These are phyloP conservation scores for Peribolospora kevripleyi DNA, from an alignment of 768 basidiomycete genomes.

Conservation along the genomic window DNA sequence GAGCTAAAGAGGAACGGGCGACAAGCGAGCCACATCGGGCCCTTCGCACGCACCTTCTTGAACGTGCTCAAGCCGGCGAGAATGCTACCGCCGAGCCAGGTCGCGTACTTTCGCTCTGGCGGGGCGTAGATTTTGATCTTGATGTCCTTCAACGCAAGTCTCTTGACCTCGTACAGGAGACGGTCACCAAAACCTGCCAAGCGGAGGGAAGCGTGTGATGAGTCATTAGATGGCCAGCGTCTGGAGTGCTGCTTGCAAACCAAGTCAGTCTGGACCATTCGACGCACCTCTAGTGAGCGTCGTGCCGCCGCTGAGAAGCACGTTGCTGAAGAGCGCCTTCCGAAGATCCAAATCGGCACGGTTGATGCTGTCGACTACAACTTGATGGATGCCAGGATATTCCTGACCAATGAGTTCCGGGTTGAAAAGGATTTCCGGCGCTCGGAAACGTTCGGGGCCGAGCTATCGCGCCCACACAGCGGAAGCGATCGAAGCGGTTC, in stretches of 20 bases:
- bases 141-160: slow-evolving; percentile 75
- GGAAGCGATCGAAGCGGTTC: slow-evolving; percentile 3
- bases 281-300: slow-evolving; percentile 69
- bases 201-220: neutral
- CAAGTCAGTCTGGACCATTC: neutral
- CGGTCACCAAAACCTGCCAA: slow-evolving; percentile 79
- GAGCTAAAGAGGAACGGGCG: neutral
- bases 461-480: slow-evolving; percentile 29
- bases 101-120: slow-evolving; percentile 95
- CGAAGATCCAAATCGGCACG: slow-evolving; percentile 87
- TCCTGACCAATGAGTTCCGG: slow-evolving; percentile 90
- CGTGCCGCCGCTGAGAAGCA: slow-evolving; percentile 87
- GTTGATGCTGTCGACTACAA: slow-evolving; percentile 94
- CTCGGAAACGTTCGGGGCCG: slow-evolving; percentile 80
- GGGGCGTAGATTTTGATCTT: slow-evolving; percentile 99
- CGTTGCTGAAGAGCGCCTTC: slow-evolving; percentile 84
- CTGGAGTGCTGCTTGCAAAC: neutral
- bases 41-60: slow-evolving; percentile 45
- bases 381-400: slow-evolving; percentile 90
- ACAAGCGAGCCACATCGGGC: neutral
- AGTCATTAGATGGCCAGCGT: neutral
- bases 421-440: slow-evolving; percentile 92
- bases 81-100: slow-evolving; percentile 62
- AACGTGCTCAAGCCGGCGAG: slow-evolving; percentile 86
- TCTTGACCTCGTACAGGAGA: slow-evolving; percentile 86